Evolutionary conservation across 2,329 filamentous ascomycete species (phyloP).

Genomic region (Aspergillus amoenus): DNA sequence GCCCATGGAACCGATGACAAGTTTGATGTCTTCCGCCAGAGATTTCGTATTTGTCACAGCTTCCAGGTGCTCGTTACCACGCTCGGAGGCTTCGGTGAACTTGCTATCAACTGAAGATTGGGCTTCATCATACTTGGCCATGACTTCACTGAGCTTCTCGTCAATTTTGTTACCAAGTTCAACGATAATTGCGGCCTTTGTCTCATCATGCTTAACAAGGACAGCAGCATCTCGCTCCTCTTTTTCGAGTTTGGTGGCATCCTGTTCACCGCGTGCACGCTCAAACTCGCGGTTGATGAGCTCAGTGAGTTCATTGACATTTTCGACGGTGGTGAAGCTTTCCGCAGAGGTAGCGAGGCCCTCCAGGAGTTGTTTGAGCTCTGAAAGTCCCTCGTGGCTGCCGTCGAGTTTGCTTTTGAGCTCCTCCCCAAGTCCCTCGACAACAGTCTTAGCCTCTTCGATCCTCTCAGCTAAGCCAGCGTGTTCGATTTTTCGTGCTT

Average conservation of each 20-base stretch:
- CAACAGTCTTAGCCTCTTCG: slow-evolving; percentile 71
- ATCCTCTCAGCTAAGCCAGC: slow-evolving; percentile 76
- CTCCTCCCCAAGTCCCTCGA: slow-evolving; percentile 76
- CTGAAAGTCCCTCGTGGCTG: slow-evolving; percentile 65
- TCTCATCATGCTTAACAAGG: slow-evolving; percentile 61
- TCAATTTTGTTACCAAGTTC: slow-evolving; percentile 62
- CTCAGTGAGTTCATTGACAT: slow-evolving; percentile 70
- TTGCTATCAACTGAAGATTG: slow-evolving; percentile 73
- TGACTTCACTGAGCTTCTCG: slow-evolving; percentile 76
- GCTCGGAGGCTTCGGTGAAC: slow-evolving; percentile 69
- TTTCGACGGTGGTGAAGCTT: slow-evolving; percentile 52
- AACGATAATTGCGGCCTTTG: slow-evolving; percentile 54
- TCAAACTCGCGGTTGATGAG: slow-evolving; percentile 85
- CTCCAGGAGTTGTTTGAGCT: slow-evolving; percentile 61
- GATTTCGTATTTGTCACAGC: slow-evolving; percentile 73
- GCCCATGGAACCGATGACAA: slow-evolving; percentile 81
- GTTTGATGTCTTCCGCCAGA: slow-evolving; percentile 81
- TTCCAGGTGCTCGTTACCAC: slow-evolving; percentile 70
- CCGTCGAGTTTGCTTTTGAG: slow-evolving; percentile 75
- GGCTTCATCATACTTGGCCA: slow-evolving; percentile 85
- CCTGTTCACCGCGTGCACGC: slow-evolving; percentile 75
- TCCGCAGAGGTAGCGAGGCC: slow-evolving; percentile 63
- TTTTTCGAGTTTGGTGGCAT: slow-evolving; percentile 76
- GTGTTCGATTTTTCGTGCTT: slow-evolving; percentile 81
- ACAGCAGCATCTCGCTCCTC: slow-evolving; percentile 59